Evolutionary conservation across 2,329 filamentous ascomycete species (phyloP).

Genomic region (Gaeumannomyces tritici): DNA sequence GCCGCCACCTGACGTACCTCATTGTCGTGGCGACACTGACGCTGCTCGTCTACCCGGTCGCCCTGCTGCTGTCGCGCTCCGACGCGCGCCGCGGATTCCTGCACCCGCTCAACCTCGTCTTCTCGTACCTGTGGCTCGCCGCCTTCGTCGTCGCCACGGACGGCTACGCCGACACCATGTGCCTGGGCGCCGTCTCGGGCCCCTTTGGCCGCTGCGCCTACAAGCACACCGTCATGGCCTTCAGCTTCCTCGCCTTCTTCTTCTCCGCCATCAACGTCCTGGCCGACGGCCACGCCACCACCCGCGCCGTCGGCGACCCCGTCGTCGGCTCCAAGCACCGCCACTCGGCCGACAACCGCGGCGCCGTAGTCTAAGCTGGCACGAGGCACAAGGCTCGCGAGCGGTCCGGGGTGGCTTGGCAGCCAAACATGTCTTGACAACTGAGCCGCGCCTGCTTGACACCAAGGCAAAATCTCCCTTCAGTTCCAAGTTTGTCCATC

Average conservation of each 20-base stretch:
- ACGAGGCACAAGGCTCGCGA: too few relatives aligned
- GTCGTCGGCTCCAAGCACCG: background rate
- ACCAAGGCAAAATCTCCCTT: too few relatives aligned
- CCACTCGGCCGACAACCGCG: background rate
- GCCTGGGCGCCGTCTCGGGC: background rate
- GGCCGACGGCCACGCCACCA: background rate
- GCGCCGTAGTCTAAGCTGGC: background rate
- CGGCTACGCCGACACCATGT: background rate
- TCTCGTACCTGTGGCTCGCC: conserved; percentile 5
- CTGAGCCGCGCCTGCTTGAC: too few relatives aligned
- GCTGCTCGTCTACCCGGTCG: conserved; percentile 1
- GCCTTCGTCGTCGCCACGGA: conserved; percentile 1
- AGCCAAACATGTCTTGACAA: too few relatives aligned
- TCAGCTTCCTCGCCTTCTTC: conserved; percentile 3
- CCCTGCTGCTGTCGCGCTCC: conserved; percentile 1
- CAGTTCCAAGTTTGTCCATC: too few relatives aligned
- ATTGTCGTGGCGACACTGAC: conserved; percentile 1
- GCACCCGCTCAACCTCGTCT: conserved; percentile 2
- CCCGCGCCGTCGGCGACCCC: background rate
- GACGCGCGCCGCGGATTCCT: conserved; percentile 2
- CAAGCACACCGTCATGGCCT: conserved; percentile 4
- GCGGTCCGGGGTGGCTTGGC: too few relatives aligned
- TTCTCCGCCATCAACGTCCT: background rate
- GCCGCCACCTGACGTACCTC: conserved; percentile 1
- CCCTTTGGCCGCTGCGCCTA: conserved; percentile 1